A percentile compares a stretch with the other conserved stretches of the same genome.
These are phyloP conservation scores for Pichia sp. DNA, from an alignment of 1,139 yeast species.

Conservation along the genomic window DNA sequence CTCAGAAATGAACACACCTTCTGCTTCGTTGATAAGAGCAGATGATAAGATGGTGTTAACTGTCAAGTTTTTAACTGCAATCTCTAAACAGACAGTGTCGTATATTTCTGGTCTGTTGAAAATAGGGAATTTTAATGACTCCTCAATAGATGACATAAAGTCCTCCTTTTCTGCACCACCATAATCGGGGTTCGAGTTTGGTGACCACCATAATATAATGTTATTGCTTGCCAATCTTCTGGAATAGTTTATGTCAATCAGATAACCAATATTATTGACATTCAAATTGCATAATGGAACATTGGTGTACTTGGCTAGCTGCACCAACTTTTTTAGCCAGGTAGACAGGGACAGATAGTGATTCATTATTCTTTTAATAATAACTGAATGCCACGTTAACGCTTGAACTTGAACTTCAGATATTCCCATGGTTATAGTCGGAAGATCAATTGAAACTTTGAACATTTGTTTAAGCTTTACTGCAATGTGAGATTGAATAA, in stretches of 20 bases:
- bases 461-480: conserved; percentile 42
- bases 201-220: conserved; percentile 92
- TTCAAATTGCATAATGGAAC: conserved; percentile 84
- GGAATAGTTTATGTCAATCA: conserved; percentile 85
- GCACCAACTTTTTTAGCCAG: conserved; percentile 66
- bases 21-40: conserved; percentile 80
- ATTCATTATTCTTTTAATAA: conserved; percentile 63
- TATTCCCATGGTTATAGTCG: conserved; percentile 57
- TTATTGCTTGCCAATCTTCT: conserved; percentile 62
- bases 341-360: conserved; percentile 72
- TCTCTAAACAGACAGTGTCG: conserved; percentile 72
- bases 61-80: conserved; percentile 72
- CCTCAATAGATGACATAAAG: conserved; percentile 40
- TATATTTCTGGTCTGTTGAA: conserved; percentile 80
- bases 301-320: conserved; percentile 66
- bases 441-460: conserved; percentile 51
- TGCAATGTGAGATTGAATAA: conserved; percentile 69
- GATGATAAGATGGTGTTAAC: conserved; percentile 86
- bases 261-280: conserved; percentile 67
- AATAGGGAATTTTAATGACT: conserved; percentile 62
- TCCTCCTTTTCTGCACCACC: conserved; percentile 77
- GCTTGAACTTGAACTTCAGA: conserved; percentile 63
- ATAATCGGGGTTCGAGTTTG: conserved; percentile 72
- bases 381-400: conserved; percentile 77
- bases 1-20: conserved; percentile 60